phyloP scores from a whole-genome alignment of 306 rosid genomes.

The Argentina anserina region DNA sequence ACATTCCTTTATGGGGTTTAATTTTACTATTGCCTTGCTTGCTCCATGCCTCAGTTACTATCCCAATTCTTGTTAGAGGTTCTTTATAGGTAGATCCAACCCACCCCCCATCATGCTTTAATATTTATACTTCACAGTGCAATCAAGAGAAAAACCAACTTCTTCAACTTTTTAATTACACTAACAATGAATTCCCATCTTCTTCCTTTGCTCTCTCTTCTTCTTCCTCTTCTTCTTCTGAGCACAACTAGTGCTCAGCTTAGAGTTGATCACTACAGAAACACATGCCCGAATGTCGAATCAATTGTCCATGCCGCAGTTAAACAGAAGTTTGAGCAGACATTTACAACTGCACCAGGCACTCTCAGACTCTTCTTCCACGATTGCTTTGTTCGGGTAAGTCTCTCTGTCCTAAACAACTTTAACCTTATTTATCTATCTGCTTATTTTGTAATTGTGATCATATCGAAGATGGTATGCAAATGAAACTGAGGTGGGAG shows the following conservation, averaged over 20 bases:
- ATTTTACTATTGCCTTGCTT: neutral
- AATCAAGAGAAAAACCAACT: neutral
- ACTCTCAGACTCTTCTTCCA: conserved; percentile 90
- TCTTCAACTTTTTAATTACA: neutral
- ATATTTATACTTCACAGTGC: neutral
- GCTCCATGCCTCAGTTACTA: neutral
- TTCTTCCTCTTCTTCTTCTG: conserved; percentile 31
- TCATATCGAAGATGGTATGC: neutral
- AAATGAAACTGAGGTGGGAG: neutral
- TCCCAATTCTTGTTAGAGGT: neutral
- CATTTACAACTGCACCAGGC: conserved; percentile 73
- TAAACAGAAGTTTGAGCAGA: conserved; percentile 49
- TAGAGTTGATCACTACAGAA: conserved; percentile 38
- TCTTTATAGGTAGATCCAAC: neutral
- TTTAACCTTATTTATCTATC: neutral
- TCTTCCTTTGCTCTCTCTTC: conserved; percentile 27
- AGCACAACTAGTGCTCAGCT: conserved; percentile 39
- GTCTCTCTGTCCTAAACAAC: neutral
- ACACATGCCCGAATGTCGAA: conserved; percentile 72
- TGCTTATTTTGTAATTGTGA: neutral
- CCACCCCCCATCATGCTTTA: neutral
- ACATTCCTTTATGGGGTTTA: neutral
- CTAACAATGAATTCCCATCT: conserved; percentile 33
- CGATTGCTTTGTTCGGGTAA: conserved; percentile 78
- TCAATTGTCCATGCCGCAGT: conserved; percentile 62